phyloP scores from a whole-genome alignment of 1,284 basidiomycete genomes.

The Cryptococcus sp. region DNA sequence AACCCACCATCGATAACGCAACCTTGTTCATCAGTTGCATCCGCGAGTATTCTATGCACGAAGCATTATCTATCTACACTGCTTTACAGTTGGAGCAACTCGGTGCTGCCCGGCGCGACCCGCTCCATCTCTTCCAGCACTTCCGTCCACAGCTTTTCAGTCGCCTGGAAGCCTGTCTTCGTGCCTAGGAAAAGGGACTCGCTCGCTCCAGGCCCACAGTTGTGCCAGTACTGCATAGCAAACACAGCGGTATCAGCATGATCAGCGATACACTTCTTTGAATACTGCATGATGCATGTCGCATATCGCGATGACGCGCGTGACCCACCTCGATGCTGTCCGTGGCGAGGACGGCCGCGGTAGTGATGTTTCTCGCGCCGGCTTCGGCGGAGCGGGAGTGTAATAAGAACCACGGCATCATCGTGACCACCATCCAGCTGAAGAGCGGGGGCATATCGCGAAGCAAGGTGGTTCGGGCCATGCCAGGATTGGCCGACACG shows the following conservation, averaged over 20 bases:
- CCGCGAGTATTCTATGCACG: no score
- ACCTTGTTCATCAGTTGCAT: no score
- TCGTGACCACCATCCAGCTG: neutral
- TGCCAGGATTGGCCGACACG: conserved; percentile 22
- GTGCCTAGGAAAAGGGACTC: neutral
- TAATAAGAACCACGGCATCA: conserved; percentile 4
- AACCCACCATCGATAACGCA: no score
- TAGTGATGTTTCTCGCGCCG: conserved; percentile 14
- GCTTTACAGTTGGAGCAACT: neutral
- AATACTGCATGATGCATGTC: no score
- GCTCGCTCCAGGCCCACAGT: neutral
- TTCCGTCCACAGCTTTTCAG: neutral
- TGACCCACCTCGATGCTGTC: conserved; percentile 17
- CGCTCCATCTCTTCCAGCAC: neutral
- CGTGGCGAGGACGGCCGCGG: conserved; percentile 5
- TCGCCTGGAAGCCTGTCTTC: neutral
- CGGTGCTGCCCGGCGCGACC: neutral
- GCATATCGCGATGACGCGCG: no score
- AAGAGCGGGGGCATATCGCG: conserved; percentile 12
- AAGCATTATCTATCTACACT: no score
- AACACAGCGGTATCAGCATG: no score
- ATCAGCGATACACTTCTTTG: no score
- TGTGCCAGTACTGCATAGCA: neutral
- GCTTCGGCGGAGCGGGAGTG: conserved; percentile 7
- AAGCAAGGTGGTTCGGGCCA: conserved; percentile 21